A percentile compares a stretch with the other conserved stretches of the same genome.
phyloP scores from a whole-genome alignment of 2,329 filamentous ascomycete genomes.

The Trichophyton equinum region DNA sequence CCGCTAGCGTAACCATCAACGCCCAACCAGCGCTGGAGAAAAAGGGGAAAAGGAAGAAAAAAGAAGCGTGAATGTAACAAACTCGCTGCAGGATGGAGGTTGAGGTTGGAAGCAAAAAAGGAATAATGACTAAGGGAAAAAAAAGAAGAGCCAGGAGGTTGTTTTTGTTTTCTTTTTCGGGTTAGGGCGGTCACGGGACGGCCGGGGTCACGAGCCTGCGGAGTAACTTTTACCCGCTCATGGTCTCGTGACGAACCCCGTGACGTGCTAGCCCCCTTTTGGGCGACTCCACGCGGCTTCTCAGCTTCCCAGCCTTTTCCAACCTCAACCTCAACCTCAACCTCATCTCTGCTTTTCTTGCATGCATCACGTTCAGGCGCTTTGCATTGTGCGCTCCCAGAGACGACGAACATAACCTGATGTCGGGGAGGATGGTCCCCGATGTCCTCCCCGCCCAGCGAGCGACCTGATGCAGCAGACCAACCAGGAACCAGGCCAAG shows the following conservation, averaged over 20 bases:
- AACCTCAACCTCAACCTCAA: too few relatives aligned
- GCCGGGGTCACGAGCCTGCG: too few relatives aligned
- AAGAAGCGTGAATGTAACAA: background rate
- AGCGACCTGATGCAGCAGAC: background rate
- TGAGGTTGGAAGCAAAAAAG: background rate
- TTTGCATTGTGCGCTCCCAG: background rate
- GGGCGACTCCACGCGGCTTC: too few relatives aligned
- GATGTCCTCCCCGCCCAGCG: background rate
- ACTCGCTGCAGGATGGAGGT: too few relatives aligned
- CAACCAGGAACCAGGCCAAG: background rate
- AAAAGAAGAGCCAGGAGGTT: background rate
- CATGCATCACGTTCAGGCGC: background rate
- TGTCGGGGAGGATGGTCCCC: background rate
- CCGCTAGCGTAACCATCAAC: constrained; percentile 2
- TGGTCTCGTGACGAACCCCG: too few relatives aligned
- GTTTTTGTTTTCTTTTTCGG: too few relatives aligned
- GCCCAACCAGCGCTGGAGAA: background rate
- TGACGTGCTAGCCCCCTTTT: too few relatives aligned
- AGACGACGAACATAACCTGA: background rate
- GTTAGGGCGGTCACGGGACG: too few relatives aligned
- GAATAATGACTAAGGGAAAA: background rate
- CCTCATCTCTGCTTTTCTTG: too few relatives aligned
- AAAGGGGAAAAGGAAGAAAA: background rate
- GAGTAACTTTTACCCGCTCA: too few relatives aligned
- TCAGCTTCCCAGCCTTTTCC: too few relatives aligned